Evolutionary conservation across 1,284 basidiomycete species (phyloP).

Genomic region (Fomitopsis betulina): DNA sequence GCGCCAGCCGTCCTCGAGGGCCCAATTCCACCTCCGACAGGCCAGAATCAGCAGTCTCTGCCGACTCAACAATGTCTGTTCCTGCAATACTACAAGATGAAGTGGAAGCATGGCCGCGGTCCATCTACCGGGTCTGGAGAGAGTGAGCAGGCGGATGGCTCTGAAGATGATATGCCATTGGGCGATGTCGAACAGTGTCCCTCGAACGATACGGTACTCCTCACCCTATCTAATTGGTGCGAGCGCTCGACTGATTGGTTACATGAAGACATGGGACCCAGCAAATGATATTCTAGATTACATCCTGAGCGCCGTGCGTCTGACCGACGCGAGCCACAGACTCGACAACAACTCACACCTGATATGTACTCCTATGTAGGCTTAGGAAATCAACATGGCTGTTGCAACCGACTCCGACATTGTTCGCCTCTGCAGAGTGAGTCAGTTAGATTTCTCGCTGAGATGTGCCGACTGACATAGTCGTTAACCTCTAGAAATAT

Average conservation of each 20-base stretch:
- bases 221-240: background rate
- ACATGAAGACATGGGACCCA: conserved; percentile 14
- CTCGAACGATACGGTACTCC: background rate
- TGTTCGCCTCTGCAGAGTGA: conserved; percentile 8
- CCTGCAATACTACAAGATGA: conserved; percentile 20
- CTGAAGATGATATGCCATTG: background rate
- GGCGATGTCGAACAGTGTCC: background rate
- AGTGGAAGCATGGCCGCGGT: conserved; percentile 12
- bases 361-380: background rate
- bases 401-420: conserved; percentile 15
- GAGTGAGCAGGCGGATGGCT: background rate
- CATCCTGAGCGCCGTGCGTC: conserved; percentile 16
- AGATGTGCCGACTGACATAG: background rate
- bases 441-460: background rate
- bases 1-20: background rate
- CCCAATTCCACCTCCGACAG: background rate
- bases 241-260: background rate
- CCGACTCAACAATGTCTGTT: conserved; percentile 12
- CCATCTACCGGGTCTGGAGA: background rate
- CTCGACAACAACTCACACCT: background rate
- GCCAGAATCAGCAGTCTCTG: background rate
- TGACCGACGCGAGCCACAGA: background rate
- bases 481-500: background rate
- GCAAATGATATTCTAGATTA: conserved; percentile 16
- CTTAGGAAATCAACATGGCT: conserved; percentile 3